Evolutionary conservation across 1,284 basidiomycete genomes (phyloP).

Genomic region (Earliella scabrosa): DNA sequence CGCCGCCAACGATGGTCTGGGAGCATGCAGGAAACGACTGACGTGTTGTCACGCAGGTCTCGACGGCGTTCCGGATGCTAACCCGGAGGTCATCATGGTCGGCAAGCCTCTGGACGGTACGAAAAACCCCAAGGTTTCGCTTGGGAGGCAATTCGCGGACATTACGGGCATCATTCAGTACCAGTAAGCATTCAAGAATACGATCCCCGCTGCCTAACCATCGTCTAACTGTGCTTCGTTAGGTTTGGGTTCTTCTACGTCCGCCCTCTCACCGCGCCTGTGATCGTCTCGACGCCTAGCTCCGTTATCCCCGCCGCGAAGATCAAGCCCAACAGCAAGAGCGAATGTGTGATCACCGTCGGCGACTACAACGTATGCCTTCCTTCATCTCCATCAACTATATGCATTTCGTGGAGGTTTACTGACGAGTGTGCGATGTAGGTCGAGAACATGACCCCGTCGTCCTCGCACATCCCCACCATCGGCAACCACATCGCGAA

Average conservation of each 20-base stretch:
- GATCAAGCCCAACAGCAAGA: constrained; percentile 41
- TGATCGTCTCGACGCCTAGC: constrained; percentile 45
- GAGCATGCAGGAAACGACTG: too few relatives aligned
- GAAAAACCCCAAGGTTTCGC: constrained; percentile 51
- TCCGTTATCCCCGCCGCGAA: constrained; percentile 44
- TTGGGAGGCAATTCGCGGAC: constrained; percentile 52
- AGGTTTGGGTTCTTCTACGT: constrained; percentile 57
- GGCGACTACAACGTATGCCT: constrained; percentile 60
- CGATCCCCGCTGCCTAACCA: neutral
- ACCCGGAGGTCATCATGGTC: constrained; percentile 59
- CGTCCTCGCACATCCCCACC: constrained; percentile 45
- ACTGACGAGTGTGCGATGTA: constrained; percentile 21
- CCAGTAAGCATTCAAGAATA: constrained; percentile 34
- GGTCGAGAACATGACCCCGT: constrained; percentile 62
- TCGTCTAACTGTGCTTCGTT: neutral
- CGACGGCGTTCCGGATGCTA: constrained; percentile 55
- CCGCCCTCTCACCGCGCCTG: constrained; percentile 57
- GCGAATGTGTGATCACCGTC: constrained; percentile 43
- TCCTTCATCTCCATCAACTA: too few relatives aligned
- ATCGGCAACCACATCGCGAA: constrained; percentile 59
- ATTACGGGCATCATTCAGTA: constrained; percentile 61
- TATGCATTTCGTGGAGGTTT: neutral
- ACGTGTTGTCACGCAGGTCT: constrained; percentile 37
- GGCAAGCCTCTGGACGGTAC: constrained; percentile 59
- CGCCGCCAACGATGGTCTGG: too few relatives aligned